Evolutionary conservation across 306 rosid genomes (phyloP).

Genomic region (Lablab purpureus): DNA sequence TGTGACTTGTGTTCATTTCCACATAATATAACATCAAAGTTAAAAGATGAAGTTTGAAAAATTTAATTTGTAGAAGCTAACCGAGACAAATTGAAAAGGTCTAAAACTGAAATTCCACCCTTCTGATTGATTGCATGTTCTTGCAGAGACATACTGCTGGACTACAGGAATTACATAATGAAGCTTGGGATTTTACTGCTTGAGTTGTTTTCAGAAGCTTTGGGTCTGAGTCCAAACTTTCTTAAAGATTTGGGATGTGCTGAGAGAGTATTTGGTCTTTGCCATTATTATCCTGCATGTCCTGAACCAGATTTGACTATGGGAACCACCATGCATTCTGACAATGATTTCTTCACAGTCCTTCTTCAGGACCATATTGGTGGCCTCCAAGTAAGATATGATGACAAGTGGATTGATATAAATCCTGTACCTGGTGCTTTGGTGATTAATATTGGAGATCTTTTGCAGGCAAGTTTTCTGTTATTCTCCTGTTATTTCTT

Average conservation of each 20-base stretch:
- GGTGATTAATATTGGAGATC: constrained; percentile 46
- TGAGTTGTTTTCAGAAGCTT: constrained; percentile 49
- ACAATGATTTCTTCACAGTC: constrained; percentile 45
- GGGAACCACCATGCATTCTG: constrained; percentile 42
- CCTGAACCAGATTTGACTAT: constrained; percentile 49
- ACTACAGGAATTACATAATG: constrained; percentile 45
- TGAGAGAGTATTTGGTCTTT: constrained; percentile 17
- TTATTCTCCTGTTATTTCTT: background rate
- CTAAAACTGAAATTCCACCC: background rate
- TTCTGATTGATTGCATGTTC: background rate
- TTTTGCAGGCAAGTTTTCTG: constrained; percentile 50
- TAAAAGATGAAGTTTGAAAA: background rate
- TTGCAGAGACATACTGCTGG: constrained; percentile 48
- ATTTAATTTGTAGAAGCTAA: background rate
- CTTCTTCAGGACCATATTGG: constrained; percentile 54
- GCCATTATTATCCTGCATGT: constrained; percentile 53
- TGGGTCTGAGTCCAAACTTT: constrained; percentile 41
- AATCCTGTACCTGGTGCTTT: constrained; percentile 44
- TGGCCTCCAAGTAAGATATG: constrained; percentile 45
- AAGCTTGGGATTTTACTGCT: constrained; percentile 34
- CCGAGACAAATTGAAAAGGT: background rate
- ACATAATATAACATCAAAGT: background rate
- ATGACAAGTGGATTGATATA: constrained; percentile 43
- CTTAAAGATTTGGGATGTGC: constrained; percentile 42
- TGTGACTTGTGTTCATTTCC: background rate